phyloP scores from a whole-genome alignment of 1,284 basidiomycete genomes.

The Pterula multifida region DNA sequence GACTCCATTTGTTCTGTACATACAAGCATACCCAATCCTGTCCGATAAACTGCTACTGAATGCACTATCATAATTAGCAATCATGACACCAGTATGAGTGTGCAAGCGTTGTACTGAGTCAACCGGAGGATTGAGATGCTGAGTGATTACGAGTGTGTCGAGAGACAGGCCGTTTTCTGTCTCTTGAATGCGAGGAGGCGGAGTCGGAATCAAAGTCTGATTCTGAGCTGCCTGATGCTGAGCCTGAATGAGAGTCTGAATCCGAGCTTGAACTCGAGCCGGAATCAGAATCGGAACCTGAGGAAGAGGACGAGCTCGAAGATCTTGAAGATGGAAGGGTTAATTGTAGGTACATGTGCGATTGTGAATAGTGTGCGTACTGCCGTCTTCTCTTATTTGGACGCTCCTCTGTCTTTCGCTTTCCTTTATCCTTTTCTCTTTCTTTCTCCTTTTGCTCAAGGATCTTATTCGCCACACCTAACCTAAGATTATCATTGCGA shows the following conservation, averaged over 20 bases:
- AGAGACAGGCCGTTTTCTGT: neutral
- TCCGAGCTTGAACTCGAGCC: conserved; percentile 5
- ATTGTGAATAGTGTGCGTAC: neutral
- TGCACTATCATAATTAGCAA: too few relatives aligned
- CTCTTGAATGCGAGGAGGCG: neutral
- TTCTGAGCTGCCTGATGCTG: neutral
- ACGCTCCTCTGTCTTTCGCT: conserved; percentile 23
- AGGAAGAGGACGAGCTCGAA: conserved; percentile 7
- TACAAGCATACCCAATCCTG: too few relatives aligned
- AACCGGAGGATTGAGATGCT: too few relatives aligned
- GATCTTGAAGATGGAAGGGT: neutral
- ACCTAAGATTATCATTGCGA: conserved; percentile 23
- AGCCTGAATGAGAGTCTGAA: neutral
- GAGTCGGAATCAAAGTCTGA: neutral
- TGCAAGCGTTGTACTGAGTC: too few relatives aligned
- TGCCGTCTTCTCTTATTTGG: conserved; percentile 41
- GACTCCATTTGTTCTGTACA: neutral
- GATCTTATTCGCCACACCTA: conserved; percentile 62
- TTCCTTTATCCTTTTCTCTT: conserved; percentile 30
- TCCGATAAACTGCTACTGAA: too few relatives aligned
- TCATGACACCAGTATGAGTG: too few relatives aligned
- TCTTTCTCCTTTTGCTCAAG: conserved; percentile 65
- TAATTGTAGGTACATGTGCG: neutral
- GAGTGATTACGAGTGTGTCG: too few relatives aligned
- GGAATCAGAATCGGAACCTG: conserved; percentile 3